Evolutionary conservation across 1,284 basidiomycete species (phyloP), one percentile per base, ranked within the genome.

Genomic region (Heterobasidion parviporum): DNA sequence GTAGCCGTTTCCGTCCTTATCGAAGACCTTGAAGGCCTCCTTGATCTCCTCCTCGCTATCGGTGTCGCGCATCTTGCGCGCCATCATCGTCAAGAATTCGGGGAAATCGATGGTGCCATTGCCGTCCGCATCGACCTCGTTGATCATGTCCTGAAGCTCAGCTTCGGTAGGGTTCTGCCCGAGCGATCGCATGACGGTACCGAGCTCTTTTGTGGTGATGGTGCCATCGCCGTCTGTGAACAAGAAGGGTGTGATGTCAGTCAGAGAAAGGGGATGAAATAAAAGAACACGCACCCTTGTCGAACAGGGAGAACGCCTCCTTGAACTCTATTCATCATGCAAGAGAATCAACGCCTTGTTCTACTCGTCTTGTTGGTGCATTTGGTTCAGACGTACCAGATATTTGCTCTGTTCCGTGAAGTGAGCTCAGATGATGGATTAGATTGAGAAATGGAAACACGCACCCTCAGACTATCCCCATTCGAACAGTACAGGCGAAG

Each of bases 101-200:
- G 90, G 87, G 73, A 98, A 98, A 74, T 98, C 95, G 73, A 98
- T 97, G 61, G 92, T 92, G 60, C 94, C 94, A 66, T 87, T 86
- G 47, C 83, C 79, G 68, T 87, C 85, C 16, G 77, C 81, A 66
- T 90, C 88, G 59, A 93, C 91, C 74, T 94, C 91, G 76, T 92
- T 93, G 80, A 95, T 94, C 92, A 97, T 97, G 77, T 96, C 94
- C 71, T 93, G 88, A 52, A 98, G 81, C 75, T 98, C 94, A 4
- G 90, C 90, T 70, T 98, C 93, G 55, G 94, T 96, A 2, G 94
- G 94, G 75, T 96, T 98, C 76, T 97, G 94, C 18, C 95, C 95
- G 16, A 98, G 80, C 49, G 93, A 95, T 59, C 94, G 88, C 95
- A 98, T 98, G 65, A 98, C 94, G 54, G 92, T 95, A 59, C 94